Percentiles rank a stretch among this genome's conserved stretches.
Conservation (phyloP, 2,329 filamentous ascomycete species). For the Orbilia oligospora region DNA sequence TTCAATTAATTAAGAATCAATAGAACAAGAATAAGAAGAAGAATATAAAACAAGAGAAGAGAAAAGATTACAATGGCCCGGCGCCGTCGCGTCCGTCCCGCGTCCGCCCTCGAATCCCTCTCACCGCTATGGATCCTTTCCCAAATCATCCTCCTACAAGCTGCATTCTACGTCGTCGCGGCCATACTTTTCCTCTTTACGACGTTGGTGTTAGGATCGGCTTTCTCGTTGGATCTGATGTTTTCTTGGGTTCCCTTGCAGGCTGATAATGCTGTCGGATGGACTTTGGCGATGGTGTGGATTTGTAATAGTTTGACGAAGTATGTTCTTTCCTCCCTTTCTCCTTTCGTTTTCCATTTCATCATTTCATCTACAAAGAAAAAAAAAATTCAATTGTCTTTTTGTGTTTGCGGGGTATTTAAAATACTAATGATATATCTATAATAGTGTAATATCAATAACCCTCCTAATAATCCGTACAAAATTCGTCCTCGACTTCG, state of each 20-base stretch:
- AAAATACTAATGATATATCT: not conserved
- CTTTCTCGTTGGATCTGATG: slow-evolving; percentile 72
- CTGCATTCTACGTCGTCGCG: slow-evolving; percentile 72
- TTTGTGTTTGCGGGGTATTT: not conserved
- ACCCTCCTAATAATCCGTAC: slow-evolving; percentile 87
- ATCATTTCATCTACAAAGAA: too few relatives aligned
- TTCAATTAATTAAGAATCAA: too few relatives aligned
- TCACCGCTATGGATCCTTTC: slow-evolving; percentile 74
- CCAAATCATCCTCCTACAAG: slow-evolving; percentile 74
- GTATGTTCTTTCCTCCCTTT: slow-evolving; percentile 33
- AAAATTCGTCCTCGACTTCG: slow-evolving; percentile 95
- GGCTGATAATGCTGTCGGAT: slow-evolving; percentile 76
- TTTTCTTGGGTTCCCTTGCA: slow-evolving; percentile 73
- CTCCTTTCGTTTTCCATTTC: not conserved
- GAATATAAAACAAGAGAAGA: not conserved
- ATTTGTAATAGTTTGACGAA: slow-evolving; percentile 69
- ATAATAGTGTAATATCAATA: slow-evolving; percentile 81
- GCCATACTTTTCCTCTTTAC: slow-evolving; percentile 74
- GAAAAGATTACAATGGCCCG: slow-evolving; percentile 69
- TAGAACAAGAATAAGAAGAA: not conserved
- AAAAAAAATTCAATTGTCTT: too few relatives aligned
- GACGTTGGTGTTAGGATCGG: slow-evolving; percentile 73
- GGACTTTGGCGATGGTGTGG: slow-evolving; percentile 74
- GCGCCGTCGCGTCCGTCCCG: slow-evolving; percentile 73
- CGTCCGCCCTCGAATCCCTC: slow-evolving; percentile 74